phyloP scores from a whole-genome alignment of 805 yeast species.

The Lachancea meyersii region DNA sequence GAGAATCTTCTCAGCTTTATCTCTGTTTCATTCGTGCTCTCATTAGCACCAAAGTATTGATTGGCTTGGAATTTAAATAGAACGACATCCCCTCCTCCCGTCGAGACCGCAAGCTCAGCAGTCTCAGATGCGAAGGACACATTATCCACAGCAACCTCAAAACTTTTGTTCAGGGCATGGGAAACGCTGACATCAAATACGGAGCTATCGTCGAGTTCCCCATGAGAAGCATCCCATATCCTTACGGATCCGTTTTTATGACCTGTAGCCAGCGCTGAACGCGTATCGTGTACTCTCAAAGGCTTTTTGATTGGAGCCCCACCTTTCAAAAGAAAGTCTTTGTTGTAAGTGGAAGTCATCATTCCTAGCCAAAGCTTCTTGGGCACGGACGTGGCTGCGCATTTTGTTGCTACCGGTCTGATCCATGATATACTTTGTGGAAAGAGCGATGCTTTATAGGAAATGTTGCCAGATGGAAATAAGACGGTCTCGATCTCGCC shows the following conservation, averaged over 20 bases:
- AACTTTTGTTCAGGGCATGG: conserved; percentile 41
- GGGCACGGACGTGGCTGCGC: conserved; percentile 51
- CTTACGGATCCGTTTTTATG: conserved; percentile 78
- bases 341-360: conserved; percentile 44
- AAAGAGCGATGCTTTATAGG: conserved; percentile 51
- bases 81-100: conserved; percentile 65
- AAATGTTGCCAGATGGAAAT: conserved; percentile 49
- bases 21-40: conserved; percentile 13
- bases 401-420: conserved; percentile 60
- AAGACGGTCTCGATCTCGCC: conserved; percentile 61
- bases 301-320: conserved; percentile 62
- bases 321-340: conserved; percentile 57
- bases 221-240: conserved; percentile 75
- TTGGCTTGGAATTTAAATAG: conserved; percentile 65
- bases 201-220: conserved; percentile 55
- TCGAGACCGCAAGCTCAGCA: conserved; percentile 67
- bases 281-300: conserved; percentile 42
- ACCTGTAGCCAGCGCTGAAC: conserved; percentile 71
- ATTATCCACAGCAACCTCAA: conserved; percentile 42
- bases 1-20: conserved; percentile 24
- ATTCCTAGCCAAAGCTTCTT: conserved; percentile 75
- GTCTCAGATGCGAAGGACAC: conserved; percentile 74
- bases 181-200: conserved; percentile 56
- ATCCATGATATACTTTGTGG: conserved; percentile 80
- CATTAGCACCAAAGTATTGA: conserved; percentile 35